These are phyloP conservation scores for Cyberlindnera nakhonratchasimensis DNA, from an alignment of 805 yeast genomes.

Conservation along the genomic window DNA sequence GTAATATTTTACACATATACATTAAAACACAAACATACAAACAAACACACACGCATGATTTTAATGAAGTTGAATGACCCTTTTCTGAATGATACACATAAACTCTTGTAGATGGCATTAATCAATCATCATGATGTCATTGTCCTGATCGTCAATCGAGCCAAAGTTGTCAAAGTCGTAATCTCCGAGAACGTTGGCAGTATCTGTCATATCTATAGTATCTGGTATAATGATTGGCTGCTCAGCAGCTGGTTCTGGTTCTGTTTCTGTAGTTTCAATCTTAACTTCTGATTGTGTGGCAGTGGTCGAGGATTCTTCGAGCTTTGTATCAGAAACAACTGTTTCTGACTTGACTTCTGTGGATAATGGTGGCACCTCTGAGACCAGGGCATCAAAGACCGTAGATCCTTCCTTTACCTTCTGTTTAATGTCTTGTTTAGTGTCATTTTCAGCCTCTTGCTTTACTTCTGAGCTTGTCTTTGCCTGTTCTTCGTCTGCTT, in stretches of 20 bases:
- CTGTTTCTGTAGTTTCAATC: not conserved
- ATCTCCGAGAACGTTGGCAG: conserved; percentile 16
- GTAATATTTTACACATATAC: not conserved
- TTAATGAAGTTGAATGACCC: too few relatives aligned
- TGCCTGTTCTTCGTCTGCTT: conserved; percentile 2
- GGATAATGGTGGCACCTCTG: too few relatives aligned
- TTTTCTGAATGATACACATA: too few relatives aligned
- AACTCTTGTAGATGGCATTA: too few relatives aligned
- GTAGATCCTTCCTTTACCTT: not conserved
- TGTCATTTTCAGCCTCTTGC: not conserved
- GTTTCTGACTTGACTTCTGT: not conserved
- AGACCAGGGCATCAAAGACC: too few relatives aligned
- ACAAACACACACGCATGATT: too few relatives aligned
- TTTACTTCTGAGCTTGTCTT: too few relatives aligned
- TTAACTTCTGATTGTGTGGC: not conserved
- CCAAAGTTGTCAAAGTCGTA: conserved; percentile 20
- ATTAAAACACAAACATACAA: not conserved
- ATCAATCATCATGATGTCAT: conserved; percentile 19
- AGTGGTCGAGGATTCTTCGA: too few relatives aligned
- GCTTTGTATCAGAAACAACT: too few relatives aligned
- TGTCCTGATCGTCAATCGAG: conserved; percentile 16
- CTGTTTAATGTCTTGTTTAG: too few relatives aligned
- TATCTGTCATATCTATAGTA: conserved; percentile 11
- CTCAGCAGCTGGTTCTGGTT: not conserved
- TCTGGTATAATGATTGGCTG: not conserved